Base-by-base conservation (phyloP, 495 filamentous ascomycete genomes). In the Peziza echinospora region DNA sequence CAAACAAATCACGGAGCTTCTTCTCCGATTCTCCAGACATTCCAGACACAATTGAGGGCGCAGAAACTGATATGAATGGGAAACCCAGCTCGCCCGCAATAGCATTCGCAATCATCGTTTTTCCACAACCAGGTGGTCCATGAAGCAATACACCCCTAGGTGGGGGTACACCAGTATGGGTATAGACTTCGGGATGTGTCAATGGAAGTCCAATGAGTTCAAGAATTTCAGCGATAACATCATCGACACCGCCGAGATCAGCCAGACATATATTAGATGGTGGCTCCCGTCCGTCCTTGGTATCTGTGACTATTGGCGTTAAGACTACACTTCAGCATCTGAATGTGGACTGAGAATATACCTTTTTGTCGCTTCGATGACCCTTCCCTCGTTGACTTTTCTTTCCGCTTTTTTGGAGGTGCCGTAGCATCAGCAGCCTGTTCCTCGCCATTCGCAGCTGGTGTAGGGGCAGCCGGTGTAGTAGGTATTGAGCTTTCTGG, bases 11-110 rank as follows among this genome's bases (percentile, higher is more conserved):
- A 24, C 87, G 71, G 43, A 97, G 73, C 47, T 84, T 85, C 66
- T 92, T 91, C 63, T 97, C 89, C 0, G 84, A 93, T 55, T 94
- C 87, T 52, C 87, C 87, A 13, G 85, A 93, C 79, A 93, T 93
- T 2, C 89, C 87, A 16, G 82, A 84, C 0, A 96, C 77, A 16
- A 94, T 71, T 0, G 84, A 86, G 9, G 89, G 85, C 0, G 84
- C 89, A 2, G 83, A 84, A 11, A 96, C 76, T 2, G 84, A 75
- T 45, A 96, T 78, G 60, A 87, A 94, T 0, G 86, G 77, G 10
- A 89, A 73, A 2, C 81, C 84, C 21, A 93, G 66, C 48, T 80
- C 78, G 13, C 83, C 81, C 5, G 87, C 89, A 58, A 87, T 82
- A 2, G 87, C 87, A 56, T 87, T 82, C 1, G 83, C 84, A 44